phyloP scores from a whole-genome alignment of 495 filamentous ascomycete genomes.

The Friedmanniomyces simplex region DNA sequence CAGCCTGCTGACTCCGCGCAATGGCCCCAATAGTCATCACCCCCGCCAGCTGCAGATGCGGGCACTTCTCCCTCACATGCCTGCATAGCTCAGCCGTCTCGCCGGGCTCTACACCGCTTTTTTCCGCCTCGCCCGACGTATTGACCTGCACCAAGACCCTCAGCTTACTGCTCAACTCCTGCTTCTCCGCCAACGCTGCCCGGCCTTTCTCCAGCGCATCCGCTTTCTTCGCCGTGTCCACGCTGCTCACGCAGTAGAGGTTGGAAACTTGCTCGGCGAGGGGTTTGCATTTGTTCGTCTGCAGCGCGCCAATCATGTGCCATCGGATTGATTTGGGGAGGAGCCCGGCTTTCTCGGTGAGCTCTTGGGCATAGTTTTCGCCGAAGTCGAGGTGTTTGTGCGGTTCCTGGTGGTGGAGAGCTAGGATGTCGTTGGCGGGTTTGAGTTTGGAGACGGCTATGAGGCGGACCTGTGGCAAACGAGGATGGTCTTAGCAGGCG shows the following conservation, averaged over 20 bases:
- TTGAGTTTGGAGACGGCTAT: constrained; percentile 94
- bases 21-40: constrained; percentile 98
- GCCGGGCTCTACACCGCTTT: constrained; percentile 64
- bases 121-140: constrained; percentile 78
- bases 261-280: constrained; percentile 76
- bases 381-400: constrained; percentile 69
- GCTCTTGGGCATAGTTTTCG: constrained; percentile 94
- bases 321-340: constrained; percentile 71
- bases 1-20: constrained; percentile 56
- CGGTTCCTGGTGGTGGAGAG: constrained; percentile 54
- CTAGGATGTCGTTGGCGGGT: constrained; percentile 76
- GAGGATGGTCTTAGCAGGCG: background rate
- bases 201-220: constrained; percentile 68
- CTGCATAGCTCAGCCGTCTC: constrained; percentile 50
- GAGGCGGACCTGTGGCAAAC: constrained; percentile 52
- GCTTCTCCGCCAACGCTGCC: constrained; percentile 17
- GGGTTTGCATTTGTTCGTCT: constrained; percentile 82
- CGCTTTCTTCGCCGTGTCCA: constrained; percentile 82
- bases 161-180: constrained; percentile 33
- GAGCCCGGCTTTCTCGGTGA: constrained; percentile 69
- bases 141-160: constrained; percentile 88
- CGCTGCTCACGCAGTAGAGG: constrained; percentile 85
- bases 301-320: constrained; percentile 93
- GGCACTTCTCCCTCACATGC: constrained; percentile 58
- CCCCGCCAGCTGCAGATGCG: constrained; percentile 62